Evolutionary conservation across 176 grass and related monocot species (phyloP), one percentile per base, ranked within the genome.

Genomic region (Bonia amplexicaulis): DNA sequence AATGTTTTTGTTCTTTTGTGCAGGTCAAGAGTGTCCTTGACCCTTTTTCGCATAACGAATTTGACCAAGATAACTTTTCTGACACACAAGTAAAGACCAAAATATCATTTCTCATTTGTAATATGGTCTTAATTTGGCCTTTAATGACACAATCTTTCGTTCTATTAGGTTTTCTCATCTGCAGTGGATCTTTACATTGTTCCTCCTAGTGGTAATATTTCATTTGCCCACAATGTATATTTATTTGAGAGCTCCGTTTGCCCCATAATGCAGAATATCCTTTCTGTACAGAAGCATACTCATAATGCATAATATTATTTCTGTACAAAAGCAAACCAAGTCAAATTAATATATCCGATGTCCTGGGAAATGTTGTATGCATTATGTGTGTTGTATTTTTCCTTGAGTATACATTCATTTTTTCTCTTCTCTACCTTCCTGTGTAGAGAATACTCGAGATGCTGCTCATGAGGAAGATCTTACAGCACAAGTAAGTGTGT

Each of bases 21-120:
- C 81, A 98, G 96, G 96, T 98, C 41, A 98, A 94, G 81, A 98
- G 93, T 90, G 88, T 98, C 82, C 93, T 98, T 79, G 96, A 98
- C 80, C 96, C 96, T 57, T 98, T 93, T 47, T 54, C 94, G 85
- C 91, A 80, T 51, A 90, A 86, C 72, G 87, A 94, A 59, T 89
- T 86, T 81, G 87, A 73, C 52, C 78, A 94, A 4, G 89, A 90
- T 54, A 82, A 92, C 17, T 94, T 85, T 86, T 89, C 93, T 92
- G 96, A 99, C 66, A 92, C 89, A 74, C 91, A 99, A 91, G 96
- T 99, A 79, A 83, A 58, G 29, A 73, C 26, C 51, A 31, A 71
- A 61, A 82, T 12, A 78, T 58, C 11, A 48, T 74, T 27, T 31
- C 29, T 35, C 25, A 74, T 12, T 83, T 66, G 26, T 73, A 20